Percentiles rank a stretch among this genome's conserved stretches.
Evolutionary conservation across 192 early-diverging fungal species (phyloP).

Genomic region (Fimicolochytrium jonesii): DNA sequence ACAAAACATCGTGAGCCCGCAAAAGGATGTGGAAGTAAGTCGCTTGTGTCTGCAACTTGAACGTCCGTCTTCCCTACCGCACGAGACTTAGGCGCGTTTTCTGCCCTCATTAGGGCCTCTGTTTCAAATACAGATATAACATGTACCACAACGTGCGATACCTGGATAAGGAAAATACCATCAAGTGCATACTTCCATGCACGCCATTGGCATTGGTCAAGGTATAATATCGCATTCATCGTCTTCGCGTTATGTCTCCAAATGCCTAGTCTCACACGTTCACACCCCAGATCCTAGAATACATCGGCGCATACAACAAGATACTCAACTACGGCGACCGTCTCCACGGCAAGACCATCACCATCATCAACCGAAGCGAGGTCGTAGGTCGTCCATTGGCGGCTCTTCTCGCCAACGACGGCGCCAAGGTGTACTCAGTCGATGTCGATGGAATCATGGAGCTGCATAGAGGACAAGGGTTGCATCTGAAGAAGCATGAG

Average conservation of each 20-base stretch:
- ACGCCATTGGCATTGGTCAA: constrained; percentile 97
- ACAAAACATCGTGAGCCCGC: constrained; percentile 80
- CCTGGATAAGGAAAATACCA: constrained; percentile 71
- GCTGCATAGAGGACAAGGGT: constrained; percentile 42
- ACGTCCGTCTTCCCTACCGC: no score
- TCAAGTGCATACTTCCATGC: constrained; percentile 97
- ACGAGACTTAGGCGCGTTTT: not conserved
- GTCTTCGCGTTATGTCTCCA: not conserved
- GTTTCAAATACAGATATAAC: constrained; percentile 91
- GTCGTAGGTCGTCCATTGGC: constrained; percentile 97
- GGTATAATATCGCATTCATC: constrained; percentile 32
- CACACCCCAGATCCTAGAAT: constrained; percentile 80
- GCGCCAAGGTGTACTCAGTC: constrained; percentile 93
- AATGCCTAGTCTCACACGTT: no score
- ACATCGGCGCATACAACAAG: constrained; percentile 87
- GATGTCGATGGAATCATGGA: constrained; percentile 85
- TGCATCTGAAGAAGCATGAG: constrained; percentile 45
- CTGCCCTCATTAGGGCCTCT: constrained; percentile 57
- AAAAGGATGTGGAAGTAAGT: constrained; percentile 86
- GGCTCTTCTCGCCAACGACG: constrained; percentile 95
- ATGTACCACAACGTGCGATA: constrained; percentile 95
- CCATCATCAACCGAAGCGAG: constrained; percentile 92
- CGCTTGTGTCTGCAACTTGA: not conserved
- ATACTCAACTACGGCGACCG: constrained; percentile 90
- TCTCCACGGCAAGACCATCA: constrained; percentile 87